Evolutionary conservation across 352 stramenopile species (phyloP), one percentile per base, ranked within the genome.

Genomic region (Albugo candida): DNA sequence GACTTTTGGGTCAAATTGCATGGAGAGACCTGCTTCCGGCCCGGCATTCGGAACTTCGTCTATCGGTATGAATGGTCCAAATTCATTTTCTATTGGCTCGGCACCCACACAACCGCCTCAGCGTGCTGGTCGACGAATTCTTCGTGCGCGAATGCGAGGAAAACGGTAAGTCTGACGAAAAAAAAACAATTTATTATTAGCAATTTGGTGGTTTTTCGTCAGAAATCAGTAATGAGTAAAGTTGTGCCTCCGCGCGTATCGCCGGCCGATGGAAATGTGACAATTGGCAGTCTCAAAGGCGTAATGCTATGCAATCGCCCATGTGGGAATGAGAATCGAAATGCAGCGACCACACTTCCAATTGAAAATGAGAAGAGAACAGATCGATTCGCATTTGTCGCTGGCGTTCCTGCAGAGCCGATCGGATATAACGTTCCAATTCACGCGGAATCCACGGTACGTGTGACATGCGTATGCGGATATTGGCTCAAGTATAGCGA

Each of bases 221-320:
- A 10, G 8, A 31, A 8, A 3, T 31, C 24, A 31, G 8, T 10
- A 10, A 31, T 31, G 24, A 3, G 24, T 8, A 8, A 31, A 3
- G 24, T 31, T 31, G 24, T 31, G 24, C 24, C 24, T 31, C 24
- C 8, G 24, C 8, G 3, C 3, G 3, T 31, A 8, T 10, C 8
- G 24, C 24, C 24, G 3, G 24, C 24, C 8, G 24, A 55, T 17
- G 62, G 58, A n/a, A 69, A 69, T 27, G 70, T 91, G 52, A 87
- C 71, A 51, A 94, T 95, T 56, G 85, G 83, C 58, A 95, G 94
- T 70, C 95, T 95, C 65, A 95, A 96, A 64, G 87, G 85, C 48
- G 86, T 96, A 20, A 96, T 96, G 85, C 73, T 96, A 27, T 96
- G 86, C 66, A 95, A 96, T 60, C 64, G 87, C 17, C 86, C 87